These are phyloP conservation scores for Pichia manshurica DNA, from an alignment of 805 yeast species.

Conservation along the genomic window DNA sequence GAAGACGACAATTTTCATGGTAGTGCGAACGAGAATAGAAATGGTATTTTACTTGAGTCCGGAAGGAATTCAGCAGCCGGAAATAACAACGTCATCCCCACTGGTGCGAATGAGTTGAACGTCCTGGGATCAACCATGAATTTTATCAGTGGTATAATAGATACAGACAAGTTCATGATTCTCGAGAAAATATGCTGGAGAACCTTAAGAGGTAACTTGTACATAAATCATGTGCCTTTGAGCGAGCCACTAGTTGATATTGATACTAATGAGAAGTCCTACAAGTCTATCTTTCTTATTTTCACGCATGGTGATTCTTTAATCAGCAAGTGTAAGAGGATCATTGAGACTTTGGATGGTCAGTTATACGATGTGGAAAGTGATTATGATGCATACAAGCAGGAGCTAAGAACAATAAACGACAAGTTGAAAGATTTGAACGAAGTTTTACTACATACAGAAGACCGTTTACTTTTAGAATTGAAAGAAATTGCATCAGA, in stretches of 20 bases:
- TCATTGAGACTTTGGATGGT: constrained; percentile 88
- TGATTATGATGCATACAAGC: constrained; percentile 36
- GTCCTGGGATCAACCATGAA: constrained; percentile 34
- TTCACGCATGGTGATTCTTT: constrained; percentile 86
- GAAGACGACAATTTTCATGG: constrained; percentile 3
- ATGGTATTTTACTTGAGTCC: constrained; percentile 15
- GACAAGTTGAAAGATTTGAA: constrained; percentile 33
- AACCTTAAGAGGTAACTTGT: constrained; percentile 85
- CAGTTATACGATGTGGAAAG: constrained; percentile 55
- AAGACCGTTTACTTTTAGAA: constrained; percentile 68
- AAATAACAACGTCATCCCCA: constrained; percentile 8
- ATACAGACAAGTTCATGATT: constrained; percentile 58
- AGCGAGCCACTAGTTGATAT: constrained; percentile 60
- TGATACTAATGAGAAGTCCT: constrained; percentile 46
- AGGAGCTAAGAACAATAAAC: constrained; percentile 47
- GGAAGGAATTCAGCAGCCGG: constrained; percentile 12
- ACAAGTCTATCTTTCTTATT: constrained; percentile 77
- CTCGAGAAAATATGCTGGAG: constrained; percentile 88
- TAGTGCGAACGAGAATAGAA: neutral
- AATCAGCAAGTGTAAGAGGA: constrained; percentile 62
- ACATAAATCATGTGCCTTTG: constrained; percentile 69
- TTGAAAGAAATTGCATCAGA: constrained; percentile 71
- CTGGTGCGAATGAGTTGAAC: constrained; percentile 33
- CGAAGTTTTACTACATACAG: constrained; percentile 58
- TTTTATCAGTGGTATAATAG: constrained; percentile 76